A percentile compares a stretch with the other conserved stretches of the same genome.
Conservation (phyloP, 352 stramenopile genomes). For the Globisporangium barbulae region DNA sequence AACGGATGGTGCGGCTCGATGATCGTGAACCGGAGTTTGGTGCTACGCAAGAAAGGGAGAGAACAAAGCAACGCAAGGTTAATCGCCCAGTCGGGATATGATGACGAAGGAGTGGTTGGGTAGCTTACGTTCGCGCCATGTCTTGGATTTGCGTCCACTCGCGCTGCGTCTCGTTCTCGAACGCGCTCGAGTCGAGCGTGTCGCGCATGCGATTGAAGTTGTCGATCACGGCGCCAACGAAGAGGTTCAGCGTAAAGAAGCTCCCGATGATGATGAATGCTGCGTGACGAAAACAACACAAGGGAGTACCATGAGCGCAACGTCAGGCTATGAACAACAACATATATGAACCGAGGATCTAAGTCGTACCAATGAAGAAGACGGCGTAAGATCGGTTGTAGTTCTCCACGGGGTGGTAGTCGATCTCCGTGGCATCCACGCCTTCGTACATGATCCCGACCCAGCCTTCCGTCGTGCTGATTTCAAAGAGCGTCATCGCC, state of each 20-base stretch:
- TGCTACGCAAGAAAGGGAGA: slow-evolving; percentile 11
- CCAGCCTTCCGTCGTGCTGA: slow-evolving; percentile 87
- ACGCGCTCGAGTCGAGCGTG: slow-evolving; percentile 31
- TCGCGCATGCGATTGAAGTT: slow-evolving; percentile 76
- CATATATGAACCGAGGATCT: not conserved
- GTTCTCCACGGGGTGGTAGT: slow-evolving; percentile 69
- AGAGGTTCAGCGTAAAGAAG: slow-evolving; percentile 89
- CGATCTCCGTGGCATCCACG: slow-evolving; percentile 65
- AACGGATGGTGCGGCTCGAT: slow-evolving; percentile 22
- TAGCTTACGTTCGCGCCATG: slow-evolving; percentile 23
- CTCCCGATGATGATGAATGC: slow-evolving; percentile 83
- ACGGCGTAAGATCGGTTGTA: slow-evolving; percentile 54
- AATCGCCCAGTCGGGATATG: not conserved
- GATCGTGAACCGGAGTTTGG: slow-evolving; percentile 25
- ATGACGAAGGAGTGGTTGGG: not conserved
- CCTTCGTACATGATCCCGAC: slow-evolving; percentile 75
- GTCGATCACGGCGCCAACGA: slow-evolving; percentile 87
- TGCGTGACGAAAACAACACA: slow-evolving; percentile 9
- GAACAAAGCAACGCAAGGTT: not conserved
- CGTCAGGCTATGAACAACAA: not conserved
- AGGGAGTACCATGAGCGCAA: not conserved
- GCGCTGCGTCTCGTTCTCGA: slow-evolving; percentile 63
- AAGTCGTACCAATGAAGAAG: slow-evolving; percentile 67
- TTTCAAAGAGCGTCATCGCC: slow-evolving; percentile 73
- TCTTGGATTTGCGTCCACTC: slow-evolving; percentile 63